Conservation (phyloP, 2,329 filamentous ascomycete genomes). For the Pyrenochaeta sp. region DNA sequence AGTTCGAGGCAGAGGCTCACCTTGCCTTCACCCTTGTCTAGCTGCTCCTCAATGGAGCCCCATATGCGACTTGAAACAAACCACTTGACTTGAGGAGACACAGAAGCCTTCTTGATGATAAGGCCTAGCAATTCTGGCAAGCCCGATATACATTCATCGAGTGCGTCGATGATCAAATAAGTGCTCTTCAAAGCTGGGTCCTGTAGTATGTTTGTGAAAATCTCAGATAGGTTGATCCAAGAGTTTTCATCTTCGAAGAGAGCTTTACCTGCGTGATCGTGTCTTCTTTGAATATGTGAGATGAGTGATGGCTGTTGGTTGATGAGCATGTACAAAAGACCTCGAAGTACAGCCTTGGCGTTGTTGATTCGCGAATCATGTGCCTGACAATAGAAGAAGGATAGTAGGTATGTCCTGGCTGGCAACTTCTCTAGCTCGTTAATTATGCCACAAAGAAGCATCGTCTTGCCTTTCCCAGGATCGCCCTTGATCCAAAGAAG, state of each 20-base stretch:
- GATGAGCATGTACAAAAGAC: slow-evolving; percentile 54
- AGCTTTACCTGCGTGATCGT: slow-evolving; percentile 25
- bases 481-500: slow-evolving; percentile 49
- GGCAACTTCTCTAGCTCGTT: slow-evolving; percentile 34
- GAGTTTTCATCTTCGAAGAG: slow-evolving; percentile 45
- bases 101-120: slow-evolving; percentile 7
- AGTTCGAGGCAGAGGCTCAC: slow-evolving; percentile 45
- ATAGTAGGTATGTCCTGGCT: slow-evolving; percentile 20
- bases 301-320: slow-evolving; percentile 43
- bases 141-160: slow-evolving; percentile 15
- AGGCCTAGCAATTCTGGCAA: slow-evolving; percentile 10
- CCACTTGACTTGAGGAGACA: slow-evolving; percentile 20
- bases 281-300: slow-evolving; percentile 28
- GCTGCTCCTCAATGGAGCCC: slow-evolving; percentile 43
- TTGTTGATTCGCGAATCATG: slow-evolving; percentile 56
- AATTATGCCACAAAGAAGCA: slow-evolving; percentile 43
- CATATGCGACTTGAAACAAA: slow-evolving; percentile 27
- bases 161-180: slow-evolving; percentile 17
- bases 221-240: slow-evolving; percentile 20
- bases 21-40: slow-evolving; percentile 33
- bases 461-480: slow-evolving; percentile 47
- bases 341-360: slow-evolving; percentile 52
- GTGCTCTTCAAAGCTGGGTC: slow-evolving; percentile 31
- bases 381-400: slow-evolving; percentile 57
- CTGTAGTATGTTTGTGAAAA: slow-evolving; percentile 53